Evolutionary conservation across 139 green algal genomes (phyloP).

Genomic region (Eudorina sp.): DNA sequence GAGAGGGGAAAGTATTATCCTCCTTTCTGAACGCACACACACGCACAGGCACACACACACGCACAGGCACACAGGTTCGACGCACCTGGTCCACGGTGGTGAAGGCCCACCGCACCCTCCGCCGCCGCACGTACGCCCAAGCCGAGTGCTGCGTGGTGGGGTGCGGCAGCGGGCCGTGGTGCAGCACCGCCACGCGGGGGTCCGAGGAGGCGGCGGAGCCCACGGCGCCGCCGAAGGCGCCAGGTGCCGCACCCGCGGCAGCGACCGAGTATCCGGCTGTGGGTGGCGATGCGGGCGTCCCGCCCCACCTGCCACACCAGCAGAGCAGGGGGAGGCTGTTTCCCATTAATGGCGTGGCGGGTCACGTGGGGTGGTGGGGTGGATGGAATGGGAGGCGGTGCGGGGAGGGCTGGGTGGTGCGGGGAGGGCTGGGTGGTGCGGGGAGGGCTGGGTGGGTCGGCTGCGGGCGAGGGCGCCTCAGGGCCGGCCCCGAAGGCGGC

Average conservation of each 20-base stretch:
- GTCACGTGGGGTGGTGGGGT: too few species aligned
- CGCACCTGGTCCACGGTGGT: not conserved
- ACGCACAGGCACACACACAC: not conserved
- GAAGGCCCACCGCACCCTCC: not conserved
- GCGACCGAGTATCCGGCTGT: too few species aligned
- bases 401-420: too few species aligned
- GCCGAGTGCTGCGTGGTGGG: not conserved
- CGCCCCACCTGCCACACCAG: too few species aligned
- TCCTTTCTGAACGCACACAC: not conserved
- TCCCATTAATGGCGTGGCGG: too few species aligned
- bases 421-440: not conserved
- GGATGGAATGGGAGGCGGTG: too few species aligned
- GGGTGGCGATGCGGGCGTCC: too few species aligned
- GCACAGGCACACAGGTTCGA: not conserved
- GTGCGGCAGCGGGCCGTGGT: not conserved
- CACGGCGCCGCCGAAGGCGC: not conserved
- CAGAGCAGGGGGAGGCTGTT: not conserved
- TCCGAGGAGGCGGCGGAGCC: not conserved
- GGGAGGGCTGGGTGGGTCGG: too few species aligned
- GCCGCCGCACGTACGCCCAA: constrained; percentile 1
- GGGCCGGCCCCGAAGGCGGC: too few species aligned
- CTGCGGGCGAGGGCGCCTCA: not conserved
- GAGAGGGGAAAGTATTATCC: not conserved
- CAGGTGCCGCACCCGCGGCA: constrained; percentile 3
- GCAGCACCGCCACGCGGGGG: not conserved